Evolutionary conservation across 169 alveolate species (phyloP).

Genomic region (Cryptosporidium tyzzeri): DNA sequence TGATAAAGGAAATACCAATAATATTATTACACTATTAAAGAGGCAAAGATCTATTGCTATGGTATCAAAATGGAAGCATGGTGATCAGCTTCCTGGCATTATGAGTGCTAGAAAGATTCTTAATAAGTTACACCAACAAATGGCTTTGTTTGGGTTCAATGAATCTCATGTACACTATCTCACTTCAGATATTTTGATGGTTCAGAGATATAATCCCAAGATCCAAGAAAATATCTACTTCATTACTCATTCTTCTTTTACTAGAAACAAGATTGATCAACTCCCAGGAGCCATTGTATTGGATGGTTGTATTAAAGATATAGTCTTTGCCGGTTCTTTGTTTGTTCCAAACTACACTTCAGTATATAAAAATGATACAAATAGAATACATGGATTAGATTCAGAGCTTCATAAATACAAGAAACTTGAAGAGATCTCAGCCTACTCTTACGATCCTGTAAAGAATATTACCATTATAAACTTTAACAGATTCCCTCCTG

Average conservation of each 20-base stretch:
- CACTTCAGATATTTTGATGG: conserved; percentile 77
- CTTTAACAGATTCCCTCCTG: conserved; percentile 79
- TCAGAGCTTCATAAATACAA: conserved; percentile 16
- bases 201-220: conserved; percentile 78
- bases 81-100: conserved; percentile 80
- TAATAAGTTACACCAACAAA: conserved; percentile 83
- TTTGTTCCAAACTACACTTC: conserved; percentile 56
- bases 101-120: conserved; percentile 83
- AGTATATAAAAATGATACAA: conserved; percentile 51
- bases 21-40: conserved; percentile 76
- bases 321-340: conserved; percentile 72
- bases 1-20: conserved; percentile 85
- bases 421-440: conserved; percentile 56
- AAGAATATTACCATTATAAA: conserved; percentile 46
- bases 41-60: conserved; percentile 67
- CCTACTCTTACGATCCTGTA: conserved; percentile 25
- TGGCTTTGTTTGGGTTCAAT: conserved; percentile 78
- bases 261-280: conserved; percentile 42
- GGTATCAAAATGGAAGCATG: conserved; percentile 70
- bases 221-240: conserved; percentile 76
- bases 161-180: conserved; percentile 75
- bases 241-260: conserved; percentile 73
- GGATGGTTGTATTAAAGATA: conserved; percentile 75
- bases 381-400: conserved; percentile 77
- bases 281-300: conserved; percentile 17